Conservation (phyloP, 495 filamentous ascomycete genomes). For the Neurospora sp. region DNA sequence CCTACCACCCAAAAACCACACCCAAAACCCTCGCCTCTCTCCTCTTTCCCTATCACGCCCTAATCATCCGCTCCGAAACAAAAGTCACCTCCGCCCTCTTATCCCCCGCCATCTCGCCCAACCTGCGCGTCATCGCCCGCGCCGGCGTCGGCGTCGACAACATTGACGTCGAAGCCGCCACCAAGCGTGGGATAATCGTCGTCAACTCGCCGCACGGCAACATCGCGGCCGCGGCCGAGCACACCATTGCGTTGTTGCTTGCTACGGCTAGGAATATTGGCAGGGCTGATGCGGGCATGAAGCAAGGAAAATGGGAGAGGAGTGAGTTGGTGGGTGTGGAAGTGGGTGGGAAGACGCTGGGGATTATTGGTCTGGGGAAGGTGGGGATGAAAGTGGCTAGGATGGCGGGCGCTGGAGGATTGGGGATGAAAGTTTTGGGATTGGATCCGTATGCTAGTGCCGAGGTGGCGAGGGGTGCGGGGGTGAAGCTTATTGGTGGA, state of each 20-base stretch:
- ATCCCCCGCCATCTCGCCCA: conserved; percentile 35
- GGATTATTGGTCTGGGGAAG: conserved; percentile 61
- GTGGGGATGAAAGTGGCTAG: conserved; percentile 63
- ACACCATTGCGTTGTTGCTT: conserved; percentile 58
- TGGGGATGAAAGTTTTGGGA: conserved; percentile 58
- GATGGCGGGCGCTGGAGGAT: conserved; percentile 54
- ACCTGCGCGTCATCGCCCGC: conserved; percentile 60
- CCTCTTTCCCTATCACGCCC: conserved; percentile 54
- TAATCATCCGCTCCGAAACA: conserved; percentile 64
- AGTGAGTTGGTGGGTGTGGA: conserved; percentile 57
- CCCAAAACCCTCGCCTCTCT: conserved; percentile 45
- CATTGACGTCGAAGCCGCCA: conserved; percentile 58
- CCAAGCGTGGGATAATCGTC: conserved; percentile 55
- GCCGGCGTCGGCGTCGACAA: conserved; percentile 71
- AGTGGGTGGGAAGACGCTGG: conserved; percentile 58
- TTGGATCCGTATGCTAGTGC: conserved; percentile 59
- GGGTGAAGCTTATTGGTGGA: conserved; percentile 42
- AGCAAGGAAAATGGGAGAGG: conserved; percentile 58
- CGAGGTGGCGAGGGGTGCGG: conserved; percentile 46
- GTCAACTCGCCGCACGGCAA: conserved; percentile 63
- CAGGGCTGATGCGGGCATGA: conserved; percentile 45
- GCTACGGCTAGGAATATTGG: conserved; percentile 56
- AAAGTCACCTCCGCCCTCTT: conserved; percentile 55
- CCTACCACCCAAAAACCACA: conserved; percentile 27
- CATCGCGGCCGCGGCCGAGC: conserved; percentile 60